A percentile compares a stretch with the other conserved stretches of the same genome.
Conservation (phyloP, 805 yeast species). For the Metschnikowia arizonensis region DNA sequence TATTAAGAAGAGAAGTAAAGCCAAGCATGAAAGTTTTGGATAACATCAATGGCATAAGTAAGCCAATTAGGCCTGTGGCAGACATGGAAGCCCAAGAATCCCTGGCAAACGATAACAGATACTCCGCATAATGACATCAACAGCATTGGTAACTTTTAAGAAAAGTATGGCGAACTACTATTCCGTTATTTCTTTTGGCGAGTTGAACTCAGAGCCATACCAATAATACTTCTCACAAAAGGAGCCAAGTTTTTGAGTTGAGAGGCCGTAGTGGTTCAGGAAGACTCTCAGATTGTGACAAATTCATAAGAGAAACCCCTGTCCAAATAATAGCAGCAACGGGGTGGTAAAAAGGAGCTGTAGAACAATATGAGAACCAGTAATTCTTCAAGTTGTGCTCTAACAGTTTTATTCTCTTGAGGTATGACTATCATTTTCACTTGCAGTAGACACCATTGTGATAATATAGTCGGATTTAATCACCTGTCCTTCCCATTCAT, state of each 20-base stretch:
- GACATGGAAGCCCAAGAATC: conserved; percentile 50
- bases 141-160: conserved; percentile 49
- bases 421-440: conserved; percentile 22
- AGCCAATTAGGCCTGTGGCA: conserved; percentile 47
- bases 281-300: conserved; percentile 42
- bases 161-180: conserved; percentile 48
- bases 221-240: conserved; percentile 41
- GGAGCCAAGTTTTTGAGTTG: conserved; percentile 50
- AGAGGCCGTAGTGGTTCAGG: conserved; percentile 37
- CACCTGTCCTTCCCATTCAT: conserved; percentile 8
- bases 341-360: conserved; percentile 34
- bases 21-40: conserved; percentile 42
- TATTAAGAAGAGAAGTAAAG: too few species aligned
- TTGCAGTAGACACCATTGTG: conserved; percentile 6
- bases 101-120: conserved; percentile 48
- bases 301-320: conserved; percentile 48
- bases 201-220: conserved; percentile 53
- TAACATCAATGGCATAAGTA: conserved; percentile 55
- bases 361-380: conserved; percentile 33
- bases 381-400: conserved; percentile 40
- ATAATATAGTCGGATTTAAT: conserved; percentile 25
- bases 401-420: conserved; percentile 37
- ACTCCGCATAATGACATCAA: conserved; percentile 57
- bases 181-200: conserved; percentile 51
- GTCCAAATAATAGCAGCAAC: conserved; percentile 52